A percentile compares a stretch with the other conserved stretches of the same genome.
These are phyloP conservation scores for Microascus cirrosus DNA, from an alignment of 2,329 filamentous ascomycete genomes.

Conservation along the genomic window DNA sequence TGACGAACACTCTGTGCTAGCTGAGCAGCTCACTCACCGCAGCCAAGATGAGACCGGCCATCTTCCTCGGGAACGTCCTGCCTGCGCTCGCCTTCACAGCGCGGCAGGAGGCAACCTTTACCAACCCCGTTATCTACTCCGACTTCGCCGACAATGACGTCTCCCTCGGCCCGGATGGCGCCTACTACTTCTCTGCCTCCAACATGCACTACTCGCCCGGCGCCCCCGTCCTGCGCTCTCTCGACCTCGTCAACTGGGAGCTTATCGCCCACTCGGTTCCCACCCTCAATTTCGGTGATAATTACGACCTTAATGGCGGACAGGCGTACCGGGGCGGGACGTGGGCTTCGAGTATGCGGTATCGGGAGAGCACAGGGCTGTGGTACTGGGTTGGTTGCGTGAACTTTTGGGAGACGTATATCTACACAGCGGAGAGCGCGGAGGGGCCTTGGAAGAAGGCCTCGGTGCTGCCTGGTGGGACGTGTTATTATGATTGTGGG, in stretches of 20 bases:
- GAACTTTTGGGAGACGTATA: slow-evolving; percentile 35
- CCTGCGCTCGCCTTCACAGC: background rate
- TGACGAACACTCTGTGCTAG: no score
- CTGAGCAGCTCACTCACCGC: no score
- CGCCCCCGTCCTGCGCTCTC: slow-evolving; percentile 41
- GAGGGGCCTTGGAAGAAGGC: slow-evolving; percentile 30
- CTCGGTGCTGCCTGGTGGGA: slow-evolving; percentile 10
- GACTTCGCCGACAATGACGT: slow-evolving; percentile 45
- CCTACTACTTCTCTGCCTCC: slow-evolving; percentile 44
- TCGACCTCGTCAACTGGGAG: slow-evolving; percentile 44
- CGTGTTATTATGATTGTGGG: slow-evolving; percentile 48
- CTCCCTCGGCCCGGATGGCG: slow-evolving; percentile 35
- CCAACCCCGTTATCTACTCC: slow-evolving; percentile 40
- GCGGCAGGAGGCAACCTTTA: slow-evolving; percentile 17
- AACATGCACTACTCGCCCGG: slow-evolving; percentile 45
- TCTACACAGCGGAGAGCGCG: slow-evolving; percentile 34
- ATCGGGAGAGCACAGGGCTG: slow-evolving; percentile 31
- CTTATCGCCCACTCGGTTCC: slow-evolving; percentile 32
- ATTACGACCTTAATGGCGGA: slow-evolving; percentile 29
- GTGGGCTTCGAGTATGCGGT: slow-evolving; percentile 27
- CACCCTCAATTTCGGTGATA: slow-evolving; percentile 29
- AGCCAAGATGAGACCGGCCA: background rate
- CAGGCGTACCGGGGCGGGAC: slow-evolving; percentile 36
- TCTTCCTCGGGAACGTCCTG: background rate
- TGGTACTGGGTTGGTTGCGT: slow-evolving; percentile 51